phyloP scores from a whole-genome alignment of 1,284 basidiomycete genomes.

The Mycena citricolor region DNA sequence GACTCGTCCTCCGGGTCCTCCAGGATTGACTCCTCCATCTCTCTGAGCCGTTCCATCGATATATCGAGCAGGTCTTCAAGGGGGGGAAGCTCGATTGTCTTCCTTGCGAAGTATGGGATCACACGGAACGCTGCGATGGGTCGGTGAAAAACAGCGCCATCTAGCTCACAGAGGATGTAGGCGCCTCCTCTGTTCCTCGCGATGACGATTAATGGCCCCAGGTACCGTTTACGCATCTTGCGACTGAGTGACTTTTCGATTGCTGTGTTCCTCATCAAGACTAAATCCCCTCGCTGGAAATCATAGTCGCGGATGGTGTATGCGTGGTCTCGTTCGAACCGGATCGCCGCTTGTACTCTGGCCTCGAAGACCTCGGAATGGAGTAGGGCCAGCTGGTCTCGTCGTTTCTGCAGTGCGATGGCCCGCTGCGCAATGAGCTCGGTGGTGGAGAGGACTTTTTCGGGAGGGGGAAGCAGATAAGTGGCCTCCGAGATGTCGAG shows the following conservation, averaged over 20 bases:
- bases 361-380: not conserved
- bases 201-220: constrained; percentile 25
- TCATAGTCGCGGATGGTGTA: constrained; percentile 16
- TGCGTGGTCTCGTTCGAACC: constrained; percentile 2
- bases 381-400: not conserved
- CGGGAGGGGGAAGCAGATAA: not conserved
- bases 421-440: not conserved
- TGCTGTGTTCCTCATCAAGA: constrained; percentile 21
- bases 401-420: not conserved
- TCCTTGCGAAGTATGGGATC: too few species aligned
- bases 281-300: constrained; percentile 20
- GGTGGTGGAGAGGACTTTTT: too few species aligned
- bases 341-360: not conserved
- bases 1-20: too few species aligned
- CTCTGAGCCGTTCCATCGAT: too few species aligned
- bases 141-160: too few species aligned
- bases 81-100: too few species aligned
- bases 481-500: constrained; percentile 24
- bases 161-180: constrained; percentile 23
- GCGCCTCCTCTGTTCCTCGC: constrained; percentile 13
- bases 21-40: too few species aligned
- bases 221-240: constrained; percentile 22
- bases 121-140: too few species aligned
- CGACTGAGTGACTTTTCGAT: constrained; percentile 15
- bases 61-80: too few species aligned